Percentiles rank a stretch among this genome's conserved stretches.
These are phyloP conservation scores for Candida tibetensis DNA, from an alignment of 805 yeast species.

Conservation along the genomic window DNA sequence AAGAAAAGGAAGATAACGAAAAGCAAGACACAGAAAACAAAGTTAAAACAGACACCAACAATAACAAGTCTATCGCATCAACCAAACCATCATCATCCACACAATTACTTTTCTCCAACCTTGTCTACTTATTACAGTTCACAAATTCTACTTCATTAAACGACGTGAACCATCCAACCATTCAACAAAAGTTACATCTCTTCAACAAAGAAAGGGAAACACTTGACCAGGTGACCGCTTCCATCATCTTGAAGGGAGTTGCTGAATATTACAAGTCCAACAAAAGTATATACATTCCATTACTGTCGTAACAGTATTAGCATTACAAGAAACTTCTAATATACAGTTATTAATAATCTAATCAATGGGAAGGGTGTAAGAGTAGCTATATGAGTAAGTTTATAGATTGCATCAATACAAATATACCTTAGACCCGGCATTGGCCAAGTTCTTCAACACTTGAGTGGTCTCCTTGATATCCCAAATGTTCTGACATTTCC, in stretches of 20 bases:
- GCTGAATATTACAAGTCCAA: conserved; percentile 29
- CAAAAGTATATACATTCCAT: conserved; percentile 20
- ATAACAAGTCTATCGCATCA: too few species aligned
- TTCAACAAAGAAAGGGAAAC: not conserved
- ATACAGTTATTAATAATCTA: too few species aligned
- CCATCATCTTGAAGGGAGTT: conserved; percentile 4
- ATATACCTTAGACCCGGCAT: conserved; percentile 48
- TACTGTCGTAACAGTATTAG: conserved; percentile 8
- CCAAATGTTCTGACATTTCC: conserved; percentile 59
- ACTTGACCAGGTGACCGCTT: not conserved
- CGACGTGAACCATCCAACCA: not conserved
- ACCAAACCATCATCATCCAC: too few species aligned
- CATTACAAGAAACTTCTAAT: too few species aligned
- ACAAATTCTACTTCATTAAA: conserved; percentile 1
- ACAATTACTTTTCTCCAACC: conserved; percentile 20
- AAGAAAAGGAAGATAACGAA: not conserved
- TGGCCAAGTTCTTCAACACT: conserved; percentile 40
- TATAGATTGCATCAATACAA: too few species aligned
- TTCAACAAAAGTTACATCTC: not conserved
- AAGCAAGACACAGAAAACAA: not conserved
- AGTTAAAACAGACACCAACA: not conserved
- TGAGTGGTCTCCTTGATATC: conserved; percentile 49
- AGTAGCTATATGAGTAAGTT: too few species aligned
- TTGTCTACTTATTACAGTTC: conserved; percentile 21
- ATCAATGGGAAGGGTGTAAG: too few species aligned